These are phyloP conservation scores for Gyromitra esculenta DNA, from an alignment of 2,329 filamentous ascomycete genomes.

Conservation along the genomic window DNA sequence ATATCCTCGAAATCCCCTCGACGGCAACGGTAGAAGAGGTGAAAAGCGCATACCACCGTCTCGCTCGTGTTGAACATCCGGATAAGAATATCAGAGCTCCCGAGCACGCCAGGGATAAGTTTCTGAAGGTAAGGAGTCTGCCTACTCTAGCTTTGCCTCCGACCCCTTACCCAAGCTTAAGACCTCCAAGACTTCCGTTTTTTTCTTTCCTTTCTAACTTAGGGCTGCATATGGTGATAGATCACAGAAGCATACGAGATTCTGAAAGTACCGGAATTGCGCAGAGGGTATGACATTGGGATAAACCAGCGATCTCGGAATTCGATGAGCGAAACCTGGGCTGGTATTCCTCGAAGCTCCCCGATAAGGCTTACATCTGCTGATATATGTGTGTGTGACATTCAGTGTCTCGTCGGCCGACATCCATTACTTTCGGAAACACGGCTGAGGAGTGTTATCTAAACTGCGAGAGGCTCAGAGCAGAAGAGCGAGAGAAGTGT, in stretches of 20 bases:
- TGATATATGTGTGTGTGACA: neutral
- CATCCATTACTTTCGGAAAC: neutral
- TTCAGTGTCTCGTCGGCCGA: neutral
- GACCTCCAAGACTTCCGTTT: too few species aligned
- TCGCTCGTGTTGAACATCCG: constrained; percentile 18
- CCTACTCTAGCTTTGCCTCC: too few species aligned
- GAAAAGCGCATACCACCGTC: constrained; percentile 86
- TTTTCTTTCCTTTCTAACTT: too few species aligned
- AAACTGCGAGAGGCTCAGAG: neutral
- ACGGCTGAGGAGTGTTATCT: neutral
- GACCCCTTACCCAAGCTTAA: too few species aligned
- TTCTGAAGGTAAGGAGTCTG: constrained; percentile 74
- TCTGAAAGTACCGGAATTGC: neutral
- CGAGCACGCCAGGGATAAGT: constrained; percentile 89
- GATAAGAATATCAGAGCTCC: constrained; percentile 66
- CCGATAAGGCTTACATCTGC: neutral
- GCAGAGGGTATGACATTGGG: neutral
- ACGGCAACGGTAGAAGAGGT: constrained; percentile 90
- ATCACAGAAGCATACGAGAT: neutral
- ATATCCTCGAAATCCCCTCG: neutral
- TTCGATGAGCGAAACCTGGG: neutral
- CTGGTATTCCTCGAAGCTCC: neutral
- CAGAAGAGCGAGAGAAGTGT: neutral
- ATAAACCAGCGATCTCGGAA: neutral
- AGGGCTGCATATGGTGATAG: neutral